Conservation (phyloP, 2,329 filamentous ascomycete genomes). For the Phialophora chinensis region DNA sequence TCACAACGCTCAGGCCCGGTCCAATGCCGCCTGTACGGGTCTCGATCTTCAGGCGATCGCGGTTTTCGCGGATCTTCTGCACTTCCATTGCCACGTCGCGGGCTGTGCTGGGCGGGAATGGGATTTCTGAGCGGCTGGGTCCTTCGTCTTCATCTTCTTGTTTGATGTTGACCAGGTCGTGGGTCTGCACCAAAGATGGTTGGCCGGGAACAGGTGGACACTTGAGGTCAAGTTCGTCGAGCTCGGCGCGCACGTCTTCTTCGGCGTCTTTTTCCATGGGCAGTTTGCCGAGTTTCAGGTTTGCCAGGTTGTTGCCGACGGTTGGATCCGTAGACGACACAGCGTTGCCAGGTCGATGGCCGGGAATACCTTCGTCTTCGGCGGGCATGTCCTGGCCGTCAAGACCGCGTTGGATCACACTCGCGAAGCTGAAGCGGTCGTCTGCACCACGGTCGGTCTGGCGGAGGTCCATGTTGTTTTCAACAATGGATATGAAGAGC, state of each 20-base stretch:
- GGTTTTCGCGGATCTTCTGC: conserved; percentile 88
- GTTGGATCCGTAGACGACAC: conserved; percentile 63
- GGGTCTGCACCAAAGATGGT: conserved; percentile 80
- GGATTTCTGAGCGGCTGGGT: conserved; percentile 77
- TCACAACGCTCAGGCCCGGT: conserved; percentile 84
- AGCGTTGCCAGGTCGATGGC: conserved; percentile 69
- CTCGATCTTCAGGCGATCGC: conserved; percentile 89
- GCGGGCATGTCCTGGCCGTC: conserved; percentile 64
- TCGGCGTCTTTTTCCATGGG: conserved; percentile 83
- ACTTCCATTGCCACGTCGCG: conserved; percentile 94
- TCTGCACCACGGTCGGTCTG: conserved; percentile 64
- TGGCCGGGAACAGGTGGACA: conserved; percentile 74
- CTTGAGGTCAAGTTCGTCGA: conserved; percentile 82
- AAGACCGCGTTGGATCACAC: conserved; percentile 62
- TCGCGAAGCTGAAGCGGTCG: conserved; percentile 65
- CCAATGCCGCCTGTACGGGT: conserved; percentile 82
- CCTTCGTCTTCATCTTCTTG: conserved; percentile 86
- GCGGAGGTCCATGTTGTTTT: conserved; percentile 63
- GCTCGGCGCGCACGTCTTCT: conserved; percentile 82
- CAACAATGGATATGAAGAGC: conserved; percentile 76
- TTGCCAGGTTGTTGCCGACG: conserved; percentile 62
- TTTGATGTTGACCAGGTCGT: conserved; percentile 80
- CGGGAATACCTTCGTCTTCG: conserved; percentile 72
- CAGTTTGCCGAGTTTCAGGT: conserved; percentile 77
- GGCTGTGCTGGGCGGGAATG: conserved; percentile 84